Percentiles rank a stretch among this genome's conserved stretches.
Evolutionary conservation across 179 eudicot genomes (phyloP).

Genomic region (Actinidia arguta): DNA sequence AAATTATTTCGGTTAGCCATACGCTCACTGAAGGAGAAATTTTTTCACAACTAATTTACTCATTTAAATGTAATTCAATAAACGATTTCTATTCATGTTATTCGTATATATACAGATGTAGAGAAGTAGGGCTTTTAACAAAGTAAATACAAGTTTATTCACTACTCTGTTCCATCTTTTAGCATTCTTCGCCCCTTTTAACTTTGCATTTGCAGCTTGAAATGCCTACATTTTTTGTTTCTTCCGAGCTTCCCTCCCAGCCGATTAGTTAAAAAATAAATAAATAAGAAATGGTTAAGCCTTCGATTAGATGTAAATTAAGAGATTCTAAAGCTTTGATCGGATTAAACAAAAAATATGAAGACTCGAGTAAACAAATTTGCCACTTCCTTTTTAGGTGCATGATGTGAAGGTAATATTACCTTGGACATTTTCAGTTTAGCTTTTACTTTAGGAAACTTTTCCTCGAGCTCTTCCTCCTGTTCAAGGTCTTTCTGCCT

Average conservation of each 20-base stretch:
- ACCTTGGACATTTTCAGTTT: slow-evolving; percentile 99
- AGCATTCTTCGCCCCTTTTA: slow-evolving; percentile 70
- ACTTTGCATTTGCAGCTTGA: slow-evolving; percentile 86
- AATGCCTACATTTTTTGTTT: slow-evolving; percentile 90
- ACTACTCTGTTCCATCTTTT: slow-evolving; percentile 79
- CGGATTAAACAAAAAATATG: not conserved
- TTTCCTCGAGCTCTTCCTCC: slow-evolving; percentile 90
- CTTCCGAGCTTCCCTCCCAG: slow-evolving; percentile 91
- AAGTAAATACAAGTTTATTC: not conserved
- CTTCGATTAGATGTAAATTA: not conserved
- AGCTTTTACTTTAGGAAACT: slow-evolving; percentile 86
- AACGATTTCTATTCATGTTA: slow-evolving; percentile 4
- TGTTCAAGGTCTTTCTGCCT: slow-evolving; percentile 80
- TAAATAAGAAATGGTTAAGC: not conserved
- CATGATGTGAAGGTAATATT: slow-evolving; percentile 12
- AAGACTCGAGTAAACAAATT: not conserved
- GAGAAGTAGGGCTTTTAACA: slow-evolving; percentile 2
- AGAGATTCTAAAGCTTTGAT: not conserved
- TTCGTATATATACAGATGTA: not conserved
- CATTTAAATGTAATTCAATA: slow-evolving; percentile 2
- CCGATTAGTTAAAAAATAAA: slow-evolving; percentile 42
- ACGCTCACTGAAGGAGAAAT: not conserved
- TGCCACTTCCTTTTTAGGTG: not conserved
- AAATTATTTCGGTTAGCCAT: not conserved
- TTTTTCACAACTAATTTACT: not conserved